Evolutionary conservation across 139 green algal species (phyloP), one percentile per base, ranked within the genome.

Genomic region (Chlorella sp.): DNA sequence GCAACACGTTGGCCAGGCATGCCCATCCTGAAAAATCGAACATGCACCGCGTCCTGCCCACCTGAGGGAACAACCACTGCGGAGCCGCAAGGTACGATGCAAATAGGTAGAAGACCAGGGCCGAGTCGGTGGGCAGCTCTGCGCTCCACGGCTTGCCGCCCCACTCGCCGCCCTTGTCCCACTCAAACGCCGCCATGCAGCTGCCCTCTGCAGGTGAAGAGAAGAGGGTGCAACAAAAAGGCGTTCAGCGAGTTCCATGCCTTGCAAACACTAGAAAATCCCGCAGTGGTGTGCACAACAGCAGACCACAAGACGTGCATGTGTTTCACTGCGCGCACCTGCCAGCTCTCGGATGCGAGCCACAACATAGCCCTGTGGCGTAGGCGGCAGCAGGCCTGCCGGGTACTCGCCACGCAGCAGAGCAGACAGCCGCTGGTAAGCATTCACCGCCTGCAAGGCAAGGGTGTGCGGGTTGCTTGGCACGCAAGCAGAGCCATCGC

Each of bases 61-160:
- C 40, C 76, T 90, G 51, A 0, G 78, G 54, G 79, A 94, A 95
- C 20, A 91, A 54, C 93, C 93, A 96, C 8, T 90, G 86, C 5
- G 94, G 93, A 0, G 92, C 93, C 28, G 94, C 91, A 46, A 97
- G 76, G 86, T 93, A 97, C 14, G 92, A 92, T 19, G 93, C 87
- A 76, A 96, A 95, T 8, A 96, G 64, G 88, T 96, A 97, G 32
- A 97, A 88, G 56, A 97, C 28, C 48, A 98, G 86, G 1, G 89
- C 86, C 3, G 80, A 90, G 85, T 98, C 95, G 19, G 82, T 96
- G 41, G 94, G 94, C 73, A 96, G 88, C 82, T 97, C 94, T 14
- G 80, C 40, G 9, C 40, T 91, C 94, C 94, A 97, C 9, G 87
- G 69, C 28, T 90, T 84, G 22, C 93, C 90, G 11, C n/a, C 83